Base-by-base conservation (phyloP, 495 filamentous ascomycete species). In the Geopyxis carbonaria region DNA sequence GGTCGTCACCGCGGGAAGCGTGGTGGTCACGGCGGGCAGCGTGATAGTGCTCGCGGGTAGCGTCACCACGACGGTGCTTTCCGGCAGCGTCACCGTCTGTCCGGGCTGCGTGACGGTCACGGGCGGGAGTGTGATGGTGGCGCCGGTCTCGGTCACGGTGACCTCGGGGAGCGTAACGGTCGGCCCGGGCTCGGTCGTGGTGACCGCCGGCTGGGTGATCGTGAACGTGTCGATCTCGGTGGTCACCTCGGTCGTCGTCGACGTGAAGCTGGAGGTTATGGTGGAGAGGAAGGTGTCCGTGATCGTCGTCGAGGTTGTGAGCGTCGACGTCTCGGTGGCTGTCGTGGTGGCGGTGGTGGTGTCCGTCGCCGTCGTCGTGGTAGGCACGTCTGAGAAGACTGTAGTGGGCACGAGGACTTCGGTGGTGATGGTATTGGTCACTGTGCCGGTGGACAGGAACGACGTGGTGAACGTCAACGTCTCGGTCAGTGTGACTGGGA, bases 51-150 rank as follows among this genome's bases (percentile, higher is more conserved):
- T 7, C 7, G 25, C 25, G 25, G 25, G 25, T 7, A 28, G 25
- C 7, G 25, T 28, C n/a, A n/a, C n/a, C n/a, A n/a, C n/a, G n/a
- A n/a, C n/a, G n/a, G n/a, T n/a, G n/a, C n/a, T n/a, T n/a, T n/a
- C n/a, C n/a, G n/a, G n/a, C n/a, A n/a, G n/a, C n/a, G n/a, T n/a
- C 25, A 28, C 25, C 7, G 25, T 28, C 25, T 28, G 7, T 7
- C 7, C 25, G 13, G 25, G 25, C 7, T 7, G 25, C 25, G 9
- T 31, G 21, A 38, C 15, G 13, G 34, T 38, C 23, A 22, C 10
- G 18, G 18, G 18, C 18, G 34, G 9, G 11, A 22, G 34, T 22
- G 34, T 38, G 15, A 38, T 38, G 10, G 34, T 38, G 9, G 34
- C 23, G 25, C 25, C 25, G 7, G 25, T 7, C 11, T 13, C 11